phyloP scores from a whole-genome alignment of 176 grass and related monocot species.

The Stipa capillata region DNA sequence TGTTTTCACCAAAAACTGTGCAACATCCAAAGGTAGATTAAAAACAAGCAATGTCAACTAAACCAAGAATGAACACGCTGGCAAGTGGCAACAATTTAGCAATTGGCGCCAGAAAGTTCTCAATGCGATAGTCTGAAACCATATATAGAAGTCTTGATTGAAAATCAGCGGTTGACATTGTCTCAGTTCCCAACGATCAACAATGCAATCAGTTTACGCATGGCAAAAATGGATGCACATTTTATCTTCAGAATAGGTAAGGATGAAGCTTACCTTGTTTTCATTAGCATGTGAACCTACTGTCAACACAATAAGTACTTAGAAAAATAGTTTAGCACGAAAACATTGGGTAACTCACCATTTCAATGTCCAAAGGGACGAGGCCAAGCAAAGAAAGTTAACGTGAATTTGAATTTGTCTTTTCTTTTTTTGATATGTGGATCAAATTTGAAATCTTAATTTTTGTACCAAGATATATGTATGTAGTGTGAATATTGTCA shows the following conservation, averaged over 20 bases:
- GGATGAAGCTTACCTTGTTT: not conserved
- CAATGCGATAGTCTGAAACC: not conserved
- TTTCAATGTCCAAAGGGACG: not conserved
- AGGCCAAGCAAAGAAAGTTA: too few species aligned
- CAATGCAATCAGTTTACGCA: not conserved
- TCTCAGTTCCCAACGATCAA: too few species aligned
- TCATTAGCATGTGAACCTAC: not conserved
- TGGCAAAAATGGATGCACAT: not conserved
- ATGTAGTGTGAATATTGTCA: too few species aligned
- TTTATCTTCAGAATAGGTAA: not conserved
- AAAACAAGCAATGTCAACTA: not conserved
- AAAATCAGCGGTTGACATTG: too few species aligned
- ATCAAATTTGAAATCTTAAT: too few species aligned
- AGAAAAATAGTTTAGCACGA: not conserved
- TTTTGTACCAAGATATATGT: too few species aligned
- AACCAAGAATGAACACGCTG: too few species aligned
- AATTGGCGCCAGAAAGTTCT: not conserved
- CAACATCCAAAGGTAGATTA: conserved; percentile 9
- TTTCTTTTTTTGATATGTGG: too few species aligned
- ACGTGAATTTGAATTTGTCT: too few species aligned
- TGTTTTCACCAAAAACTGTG: conserved; percentile 71
- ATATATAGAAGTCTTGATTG: too few species aligned
- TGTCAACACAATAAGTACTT: not conserved
- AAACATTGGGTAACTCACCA: not conserved
- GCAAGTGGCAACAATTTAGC: too few species aligned